These are phyloP conservation scores for Linderina pennispora DNA, from an alignment of 192 early-diverging fungal genomes.

Conservation along the genomic window DNA sequence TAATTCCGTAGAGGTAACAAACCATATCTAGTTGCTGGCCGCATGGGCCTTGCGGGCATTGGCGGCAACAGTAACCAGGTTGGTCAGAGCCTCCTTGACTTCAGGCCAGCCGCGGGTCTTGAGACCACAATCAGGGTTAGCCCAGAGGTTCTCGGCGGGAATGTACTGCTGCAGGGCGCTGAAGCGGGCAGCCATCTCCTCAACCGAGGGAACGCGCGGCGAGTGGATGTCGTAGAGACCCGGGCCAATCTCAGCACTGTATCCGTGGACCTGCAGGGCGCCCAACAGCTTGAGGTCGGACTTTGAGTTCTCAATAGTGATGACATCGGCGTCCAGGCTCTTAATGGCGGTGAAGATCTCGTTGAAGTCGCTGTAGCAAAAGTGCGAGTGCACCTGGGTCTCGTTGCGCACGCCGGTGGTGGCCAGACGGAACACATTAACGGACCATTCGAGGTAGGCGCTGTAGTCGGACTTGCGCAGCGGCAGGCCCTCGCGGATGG, in stretches of 20 bases:
- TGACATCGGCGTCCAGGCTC: conserved; percentile 90
- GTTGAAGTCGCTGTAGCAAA: conserved; percentile 99
- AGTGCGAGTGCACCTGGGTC: conserved; percentile 97
- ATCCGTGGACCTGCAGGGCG: conserved; percentile 78
- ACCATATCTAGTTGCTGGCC: too few species aligned
- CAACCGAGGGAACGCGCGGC: conserved; percentile 83
- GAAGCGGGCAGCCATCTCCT: conserved; percentile 85
- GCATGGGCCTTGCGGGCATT: conserved; percentile 48
- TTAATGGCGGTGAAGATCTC: conserved; percentile 95
- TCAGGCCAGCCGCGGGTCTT: conserved; percentile 96
- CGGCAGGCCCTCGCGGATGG: conserved; percentile 97
- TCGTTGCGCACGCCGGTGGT: conserved; percentile 77
- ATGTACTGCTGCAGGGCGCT: conserved; percentile 82
- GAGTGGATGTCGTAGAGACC: conserved; percentile 99
- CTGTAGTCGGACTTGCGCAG: conserved; percentile 82
- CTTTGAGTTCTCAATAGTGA: conserved; percentile 98
- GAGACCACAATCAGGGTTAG: conserved; percentile 98
- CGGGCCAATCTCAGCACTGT: conserved; percentile 89
- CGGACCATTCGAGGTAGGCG: conserved; percentile 93
- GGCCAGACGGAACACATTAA: conserved; percentile 85
- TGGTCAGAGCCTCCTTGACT: conserved; percentile 76
- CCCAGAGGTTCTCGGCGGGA: conserved; percentile 75
- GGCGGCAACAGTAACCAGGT: conserved; percentile 80
- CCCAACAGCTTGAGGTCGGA: conserved; percentile 92
- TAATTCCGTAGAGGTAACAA: too few species aligned